phyloP scores from a whole-genome alignment of 192 early-diverging fungal genomes.

The Coemansia sp. region DNA sequence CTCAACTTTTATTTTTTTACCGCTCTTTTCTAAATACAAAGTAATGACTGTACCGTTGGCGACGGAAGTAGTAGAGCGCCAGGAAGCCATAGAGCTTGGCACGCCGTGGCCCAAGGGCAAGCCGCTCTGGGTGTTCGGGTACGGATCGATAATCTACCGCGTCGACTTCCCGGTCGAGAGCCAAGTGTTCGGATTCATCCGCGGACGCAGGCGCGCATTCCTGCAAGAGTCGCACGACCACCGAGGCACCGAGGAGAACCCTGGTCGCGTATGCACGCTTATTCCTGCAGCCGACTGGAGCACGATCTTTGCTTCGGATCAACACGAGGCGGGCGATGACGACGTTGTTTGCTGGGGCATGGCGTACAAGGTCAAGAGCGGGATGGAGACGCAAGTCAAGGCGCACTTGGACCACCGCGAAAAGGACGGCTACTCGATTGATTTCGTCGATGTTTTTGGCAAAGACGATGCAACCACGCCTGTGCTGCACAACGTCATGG shows the following conservation, averaged over 20 bases:
- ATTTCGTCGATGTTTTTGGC: slow-evolving; percentile 62
- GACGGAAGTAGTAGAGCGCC: too few relatives aligned
- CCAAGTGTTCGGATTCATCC: slow-evolving; percentile 24
- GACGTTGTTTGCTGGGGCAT: slow-evolving; percentile 71
- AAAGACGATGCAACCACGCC: slow-evolving; percentile 31
- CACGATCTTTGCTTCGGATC: slow-evolving; percentile 18
- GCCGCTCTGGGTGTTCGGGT: slow-evolving; percentile 67
- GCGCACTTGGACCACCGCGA: slow-evolving; percentile 84
- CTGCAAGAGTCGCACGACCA: slow-evolving; percentile 77
- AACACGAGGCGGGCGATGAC: neutral
- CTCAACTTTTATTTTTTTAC: slow-evolving; percentile 5
- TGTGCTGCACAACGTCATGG: slow-evolving; percentile 63
- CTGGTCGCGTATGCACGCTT: slow-evolving; percentile 86
- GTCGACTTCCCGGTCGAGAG: slow-evolving; percentile 67
- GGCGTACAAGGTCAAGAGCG: slow-evolving; percentile 73
- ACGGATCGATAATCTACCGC: slow-evolving; percentile 71
- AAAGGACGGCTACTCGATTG: slow-evolving; percentile 82
- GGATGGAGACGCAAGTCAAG: slow-evolving; percentile 64
- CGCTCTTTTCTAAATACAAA: neutral
- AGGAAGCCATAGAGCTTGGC: slow-evolving; percentile 4
- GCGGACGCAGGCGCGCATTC: slow-evolving; percentile 14
- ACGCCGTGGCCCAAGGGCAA: slow-evolving; percentile 27
- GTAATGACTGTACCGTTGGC: slow-evolving; percentile 14
- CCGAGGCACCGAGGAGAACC: slow-evolving; percentile 73
- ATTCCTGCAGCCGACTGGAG: slow-evolving; percentile 72